Base-by-base conservation (phyloP, 2,329 filamentous ascomycete species). In the Talaromyces albobiverticillius region DNA sequence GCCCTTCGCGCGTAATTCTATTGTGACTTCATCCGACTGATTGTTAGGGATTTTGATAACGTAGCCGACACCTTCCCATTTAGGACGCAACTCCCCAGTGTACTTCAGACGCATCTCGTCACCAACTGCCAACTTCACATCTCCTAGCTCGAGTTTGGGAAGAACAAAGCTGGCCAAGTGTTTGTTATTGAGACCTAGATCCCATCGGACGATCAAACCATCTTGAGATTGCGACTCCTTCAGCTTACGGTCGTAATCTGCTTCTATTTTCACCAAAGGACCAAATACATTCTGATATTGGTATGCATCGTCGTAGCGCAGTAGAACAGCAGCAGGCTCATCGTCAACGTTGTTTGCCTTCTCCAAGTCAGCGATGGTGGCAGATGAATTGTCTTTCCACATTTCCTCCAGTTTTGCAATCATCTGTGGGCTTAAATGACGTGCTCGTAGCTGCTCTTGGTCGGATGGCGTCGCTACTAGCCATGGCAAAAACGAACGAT, bases 31-130 rank as follows among this genome's bases (percentile, higher is more conserved):
- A 66, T 99, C 94, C 13, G 92, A 96, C 76, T 96, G 91, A 73
- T 97, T 97, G 80, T 99, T 97, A 20, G 94, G 95, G 57, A 99
- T 97, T 77, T 99, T 99, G 77, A 97, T 92, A 57, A 99, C 94
- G 72, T 99, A 99, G 60, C 94, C 94, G 31, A 99, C 94, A 34
- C 94, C 94, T 70, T 99, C 94, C 94, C 94, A 99, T 56, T 90
- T 85, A 13, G 89, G 83, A 40, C 92, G 89, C 47, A 99, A 79
- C 72, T 97, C 94, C 61, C 95, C 94, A 61, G 90, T 95, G 76
- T 99, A 99, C 63, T 94, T 90, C 59, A 99, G 79, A 41, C 94
- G 88, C 94, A 99, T 99, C 72, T 99, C 94, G 67, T 99, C 94
- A 58, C 94, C 94, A 18, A 99, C 94, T 2, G 94, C 94, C 63